These are phyloP conservation scores for Fremontodendron californicum DNA, from an alignment of 345 rosid genomes.

Conservation along the genomic window DNA sequence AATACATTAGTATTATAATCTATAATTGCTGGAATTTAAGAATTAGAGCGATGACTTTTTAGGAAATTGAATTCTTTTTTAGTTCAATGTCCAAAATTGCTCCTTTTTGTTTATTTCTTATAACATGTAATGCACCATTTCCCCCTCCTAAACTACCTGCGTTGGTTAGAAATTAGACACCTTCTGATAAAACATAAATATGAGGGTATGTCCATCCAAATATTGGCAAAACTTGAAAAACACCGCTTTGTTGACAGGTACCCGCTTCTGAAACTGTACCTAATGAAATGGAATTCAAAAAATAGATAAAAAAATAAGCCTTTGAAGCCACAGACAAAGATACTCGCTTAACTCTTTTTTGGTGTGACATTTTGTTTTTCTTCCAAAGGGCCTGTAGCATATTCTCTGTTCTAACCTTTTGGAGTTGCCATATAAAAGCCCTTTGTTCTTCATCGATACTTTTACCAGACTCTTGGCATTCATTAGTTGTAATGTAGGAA, in stretches of 20 bases:
- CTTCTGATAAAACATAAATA: background rate
- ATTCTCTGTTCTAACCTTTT: background rate
- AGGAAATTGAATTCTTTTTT: background rate
- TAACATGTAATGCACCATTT: background rate
- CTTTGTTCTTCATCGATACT: background rate
- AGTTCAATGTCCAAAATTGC: background rate
- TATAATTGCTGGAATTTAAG: background rate
- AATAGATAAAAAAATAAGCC: background rate
- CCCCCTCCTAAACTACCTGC: background rate
- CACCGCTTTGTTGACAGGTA: background rate
- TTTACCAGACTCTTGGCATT: background rate
- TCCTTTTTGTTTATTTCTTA: background rate
- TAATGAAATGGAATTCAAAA: background rate
- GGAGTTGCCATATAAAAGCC: background rate
- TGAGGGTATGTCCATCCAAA: background rate
- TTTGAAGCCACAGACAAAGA: background rate
- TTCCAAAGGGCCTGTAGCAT: background rate
- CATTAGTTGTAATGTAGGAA: background rate
- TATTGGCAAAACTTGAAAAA: background rate
- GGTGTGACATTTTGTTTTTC: too few relatives aligned
- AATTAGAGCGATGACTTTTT: background rate
- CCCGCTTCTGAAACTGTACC: background rate
- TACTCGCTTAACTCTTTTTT: too few relatives aligned
- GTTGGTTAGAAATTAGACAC: background rate
- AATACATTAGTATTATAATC: background rate